Percentiles rank a stretch among this genome's conserved stretches.
phyloP scores from a whole-genome alignment of 371 early-diverging fungal species.

The Synchytrium microbalum region DNA sequence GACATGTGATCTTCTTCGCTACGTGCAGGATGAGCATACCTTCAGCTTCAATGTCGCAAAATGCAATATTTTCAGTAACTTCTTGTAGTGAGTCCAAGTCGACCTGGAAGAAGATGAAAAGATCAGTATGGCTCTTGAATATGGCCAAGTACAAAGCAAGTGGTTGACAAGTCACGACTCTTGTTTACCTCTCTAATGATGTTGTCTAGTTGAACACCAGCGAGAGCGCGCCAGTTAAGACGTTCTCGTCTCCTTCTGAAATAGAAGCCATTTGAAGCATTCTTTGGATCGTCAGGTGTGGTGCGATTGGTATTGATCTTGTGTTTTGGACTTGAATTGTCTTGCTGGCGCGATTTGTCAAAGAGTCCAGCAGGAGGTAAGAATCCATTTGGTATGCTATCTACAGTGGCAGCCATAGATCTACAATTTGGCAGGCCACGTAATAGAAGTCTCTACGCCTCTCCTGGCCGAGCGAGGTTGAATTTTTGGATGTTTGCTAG shows the following conservation, averaged over 20 bases:
- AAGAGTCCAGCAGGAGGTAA: too few species aligned
- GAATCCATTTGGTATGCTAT: neutral
- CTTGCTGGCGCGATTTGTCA: too few species aligned
- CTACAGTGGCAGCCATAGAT: neutral
- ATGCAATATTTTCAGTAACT: conserved; percentile 43
- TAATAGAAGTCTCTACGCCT: too few species aligned
- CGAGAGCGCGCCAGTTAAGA: conserved; percentile 43
- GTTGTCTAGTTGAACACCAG: conserved; percentile 27
- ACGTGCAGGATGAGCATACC: conserved; percentile 24
- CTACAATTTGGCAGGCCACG: too few species aligned
- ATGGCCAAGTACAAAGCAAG: neutral
- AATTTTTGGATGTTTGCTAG: too few species aligned
- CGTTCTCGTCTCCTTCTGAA: conserved; percentile 36
- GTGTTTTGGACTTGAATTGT: too few species aligned
- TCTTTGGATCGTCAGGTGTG: too few species aligned
- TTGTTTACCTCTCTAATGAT: conserved; percentile 31
- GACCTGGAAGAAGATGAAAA: conserved; percentile 17
- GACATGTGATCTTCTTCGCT: neutral
- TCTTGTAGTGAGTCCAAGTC: conserved; percentile 39
- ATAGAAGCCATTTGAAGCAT: conserved; percentile 18
- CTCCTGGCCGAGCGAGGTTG: too few species aligned
- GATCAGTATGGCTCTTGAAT: neutral
- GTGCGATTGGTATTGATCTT: too few species aligned
- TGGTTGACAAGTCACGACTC: conserved; percentile 5
- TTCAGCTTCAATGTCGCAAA: conserved; percentile 44